Percentiles rank a stretch among this genome's conserved stretches.
Conservation (phyloP, 2,329 filamentous ascomycete genomes). For the Dryadomyces quercivorus region DNA sequence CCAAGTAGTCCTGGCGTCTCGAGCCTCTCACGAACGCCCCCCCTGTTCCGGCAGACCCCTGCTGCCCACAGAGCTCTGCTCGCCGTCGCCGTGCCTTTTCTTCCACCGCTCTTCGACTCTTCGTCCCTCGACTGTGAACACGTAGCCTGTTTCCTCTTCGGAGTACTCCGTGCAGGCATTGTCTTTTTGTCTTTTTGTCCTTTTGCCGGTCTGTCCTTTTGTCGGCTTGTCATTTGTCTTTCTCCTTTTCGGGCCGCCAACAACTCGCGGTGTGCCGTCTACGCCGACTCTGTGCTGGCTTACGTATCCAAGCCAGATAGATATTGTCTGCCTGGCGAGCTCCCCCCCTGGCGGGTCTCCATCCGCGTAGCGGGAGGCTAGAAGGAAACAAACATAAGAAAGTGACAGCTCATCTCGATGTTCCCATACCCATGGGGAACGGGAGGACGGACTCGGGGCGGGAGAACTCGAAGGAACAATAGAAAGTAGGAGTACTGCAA, state of each 20-base stretch:
- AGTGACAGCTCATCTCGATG: conserved; percentile 1
- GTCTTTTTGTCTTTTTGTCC: too few species aligned
- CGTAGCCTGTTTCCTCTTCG: neutral
- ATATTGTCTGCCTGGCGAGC: neutral
- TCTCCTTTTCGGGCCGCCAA: too few species aligned
- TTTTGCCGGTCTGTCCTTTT: too few species aligned
- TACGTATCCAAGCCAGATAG: too few species aligned
- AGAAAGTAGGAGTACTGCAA: too few species aligned
- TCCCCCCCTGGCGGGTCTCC: too few species aligned
- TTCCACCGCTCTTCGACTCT: too few species aligned
- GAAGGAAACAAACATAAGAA: neutral
- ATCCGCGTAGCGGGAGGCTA: neutral
- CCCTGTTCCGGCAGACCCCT: neutral
- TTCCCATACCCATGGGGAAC: neutral
- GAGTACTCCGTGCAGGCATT: too few species aligned
- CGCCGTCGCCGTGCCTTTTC: too few species aligned
- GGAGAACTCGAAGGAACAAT: neutral
- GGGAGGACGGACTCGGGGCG: neutral
- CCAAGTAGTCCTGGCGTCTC: neutral
- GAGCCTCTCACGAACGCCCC: neutral
- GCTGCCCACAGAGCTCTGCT: neutral
- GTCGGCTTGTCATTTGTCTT: too few species aligned
- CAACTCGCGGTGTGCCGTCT: too few species aligned
- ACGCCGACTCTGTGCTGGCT: too few species aligned
- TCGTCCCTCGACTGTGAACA: neutral